Evolutionary conservation across 805 yeast species (phyloP), one percentile per base, ranked within the genome.

Genomic region (Maudiozyma saulgeensis): DNA sequence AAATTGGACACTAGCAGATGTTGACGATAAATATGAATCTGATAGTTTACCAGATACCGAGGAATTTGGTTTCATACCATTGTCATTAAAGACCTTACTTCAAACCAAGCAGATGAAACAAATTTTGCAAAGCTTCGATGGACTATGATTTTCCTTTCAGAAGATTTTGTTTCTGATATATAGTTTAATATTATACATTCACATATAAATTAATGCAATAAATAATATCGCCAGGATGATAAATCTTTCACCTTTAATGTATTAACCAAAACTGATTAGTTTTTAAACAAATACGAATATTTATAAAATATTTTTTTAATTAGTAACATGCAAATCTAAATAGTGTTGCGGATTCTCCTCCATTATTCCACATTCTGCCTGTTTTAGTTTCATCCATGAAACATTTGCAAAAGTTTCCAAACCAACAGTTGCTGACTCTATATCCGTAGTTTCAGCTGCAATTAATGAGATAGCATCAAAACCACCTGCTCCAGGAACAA

Each of bases 401-500:
- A 86, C 89, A 16, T 67, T 65, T 4, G 59, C 48, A 50, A 81
- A 77, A 4, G 58, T 56, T 0, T 53, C 49, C 26, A 68, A 66
- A 0, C 49, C 49, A 11, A 49, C 45, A 0, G 74, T 66, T 32
- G 50, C 58, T 25, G 48, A 37, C 31, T 52, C 48, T 43, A 80
- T 70, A 11, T 56, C 51, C 2, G 77, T 63, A 1, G 66, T 59
- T 26, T 76, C 79, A 1, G 77, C 72, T 2, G 84, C 82, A 26
- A 93, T 66, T 26, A 91, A 59, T 49, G 95, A 78, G 18, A 93
- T 78, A 0, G 99, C 99, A 70, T 93, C 99, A 62, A 81, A 85
- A 0, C 99, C 99, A 26, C 99, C 99, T 0, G 99, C 99, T 2
- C 99, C 99, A 0, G 99, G 99, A 3, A 93, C 96, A 34, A 93